phyloP scores from a whole-genome alignment of 169 alveolate genomes.

The Theileria orientalis region DNA sequence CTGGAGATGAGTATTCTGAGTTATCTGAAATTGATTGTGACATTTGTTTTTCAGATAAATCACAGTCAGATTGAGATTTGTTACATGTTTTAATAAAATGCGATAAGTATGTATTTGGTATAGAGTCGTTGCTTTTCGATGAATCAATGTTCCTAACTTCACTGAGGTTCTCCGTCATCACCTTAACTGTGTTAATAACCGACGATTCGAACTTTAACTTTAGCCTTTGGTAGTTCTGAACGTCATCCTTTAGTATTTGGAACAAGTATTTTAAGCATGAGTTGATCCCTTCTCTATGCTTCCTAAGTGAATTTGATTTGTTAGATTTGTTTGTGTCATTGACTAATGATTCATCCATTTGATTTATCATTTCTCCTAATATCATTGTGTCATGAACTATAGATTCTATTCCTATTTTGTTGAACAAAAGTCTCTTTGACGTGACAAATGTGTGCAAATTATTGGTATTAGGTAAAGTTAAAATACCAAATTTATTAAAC shows the following conservation, averaged over 20 bases:
- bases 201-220: slow-evolving; percentile 40
- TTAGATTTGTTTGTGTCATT: neutral
- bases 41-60: neutral
- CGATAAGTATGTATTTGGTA: slow-evolving; percentile 12
- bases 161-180: slow-evolving; percentile 38
- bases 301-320: slow-evolving; percentile 10
- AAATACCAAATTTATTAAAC: slow-evolving; percentile 11
- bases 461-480: slow-evolving; percentile 2
- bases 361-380: slow-evolving; percentile 53
- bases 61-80: neutral
- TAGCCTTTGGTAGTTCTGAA: slow-evolving; percentile 45
- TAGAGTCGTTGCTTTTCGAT: neutral
- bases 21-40: neutral
- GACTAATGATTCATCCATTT: slow-evolving; percentile 19
- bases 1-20: neutral
- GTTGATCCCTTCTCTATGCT: slow-evolving; percentile 49
- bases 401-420: slow-evolving; percentile 42
- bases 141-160: neutral
- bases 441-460: slow-evolving; percentile 19
- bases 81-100: neutral
- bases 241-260: slow-evolving; percentile 26
- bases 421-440: slow-evolving; percentile 28
- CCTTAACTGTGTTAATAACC: slow-evolving; percentile 4
- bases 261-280: slow-evolving; percentile 47
- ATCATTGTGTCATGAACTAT: slow-evolving; percentile 54